Conservation (phyloP, 73 alveolate species). For the Loxodes magnus region DNA sequence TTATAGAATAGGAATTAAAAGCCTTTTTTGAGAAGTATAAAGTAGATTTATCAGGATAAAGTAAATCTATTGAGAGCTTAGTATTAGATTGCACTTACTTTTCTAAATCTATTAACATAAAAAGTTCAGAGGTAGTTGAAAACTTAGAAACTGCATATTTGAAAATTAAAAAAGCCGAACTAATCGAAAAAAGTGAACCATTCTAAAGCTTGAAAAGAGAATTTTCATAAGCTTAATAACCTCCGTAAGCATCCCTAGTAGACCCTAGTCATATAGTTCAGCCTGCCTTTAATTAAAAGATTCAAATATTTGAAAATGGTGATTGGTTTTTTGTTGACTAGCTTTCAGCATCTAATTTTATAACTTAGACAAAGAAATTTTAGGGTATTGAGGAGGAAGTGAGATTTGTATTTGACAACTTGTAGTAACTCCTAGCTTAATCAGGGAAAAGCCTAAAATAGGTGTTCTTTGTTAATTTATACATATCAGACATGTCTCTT, state of each 20-base stretch:
- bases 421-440: slow-evolving; percentile 9
- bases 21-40: slow-evolving; percentile 66
- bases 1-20: too few relatives aligned
- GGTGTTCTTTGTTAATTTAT: slow-evolving; percentile 13
- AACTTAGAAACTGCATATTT: not conserved
- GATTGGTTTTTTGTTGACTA: not conserved
- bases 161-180: not conserved
- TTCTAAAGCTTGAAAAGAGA: too few relatives aligned
- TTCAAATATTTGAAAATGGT: not conserved
- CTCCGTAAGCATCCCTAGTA: not conserved
- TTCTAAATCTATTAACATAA: slow-evolving; percentile 28
- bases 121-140: slow-evolving; percentile 1
- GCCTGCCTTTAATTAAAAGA: not conserved
- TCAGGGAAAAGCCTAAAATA: not conserved
- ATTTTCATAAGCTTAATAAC: not conserved
- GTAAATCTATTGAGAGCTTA: slow-evolving; percentile 92
- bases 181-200: not conserved
- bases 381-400: slow-evolving; percentile 14
- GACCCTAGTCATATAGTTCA: not conserved
- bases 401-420: not conserved
- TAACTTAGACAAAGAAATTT: not conserved
- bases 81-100: slow-evolving; percentile 87
- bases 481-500: slow-evolving; percentile 21
- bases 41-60: slow-evolving; percentile 96
- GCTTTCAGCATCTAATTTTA: slow-evolving; percentile 4